These are phyloP conservation scores for Pueraria montana DNA, from an alignment of 306 rosid genomes.

Conservation along the genomic window DNA sequence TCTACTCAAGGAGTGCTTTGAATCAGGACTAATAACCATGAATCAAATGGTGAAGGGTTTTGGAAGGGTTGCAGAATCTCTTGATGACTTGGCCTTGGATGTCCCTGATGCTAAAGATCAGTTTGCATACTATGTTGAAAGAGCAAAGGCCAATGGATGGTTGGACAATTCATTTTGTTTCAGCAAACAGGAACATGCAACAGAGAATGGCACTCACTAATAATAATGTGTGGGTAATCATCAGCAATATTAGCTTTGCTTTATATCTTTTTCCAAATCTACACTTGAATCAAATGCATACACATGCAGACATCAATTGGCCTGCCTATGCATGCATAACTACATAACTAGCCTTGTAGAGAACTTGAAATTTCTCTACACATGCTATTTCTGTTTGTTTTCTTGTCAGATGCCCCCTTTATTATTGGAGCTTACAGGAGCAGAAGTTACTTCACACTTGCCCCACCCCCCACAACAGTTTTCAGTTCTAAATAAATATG, in stretches of 20 bases:
- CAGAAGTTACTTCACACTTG: not conserved
- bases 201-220: constrained; percentile 56
- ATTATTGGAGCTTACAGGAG: constrained; percentile 1
- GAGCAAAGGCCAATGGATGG: constrained; percentile 73
- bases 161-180: constrained; percentile 64
- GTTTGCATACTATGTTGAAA: constrained; percentile 55
- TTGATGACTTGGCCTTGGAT: constrained; percentile 81
- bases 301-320: constrained; percentile 20
- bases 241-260: constrained; percentile 12
- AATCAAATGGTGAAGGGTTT: constrained; percentile 78
- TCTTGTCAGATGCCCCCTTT: not conserved
- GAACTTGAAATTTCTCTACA: constrained; percentile 13
- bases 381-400: constrained; percentile 2
- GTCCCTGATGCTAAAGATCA: constrained; percentile 77
- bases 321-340: constrained; percentile 22
- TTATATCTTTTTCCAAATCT: constrained; percentile 23
- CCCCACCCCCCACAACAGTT: not conserved
- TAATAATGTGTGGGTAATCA: constrained; percentile 37
- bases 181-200: constrained; percentile 49
- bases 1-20: constrained; percentile 68
- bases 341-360: not conserved
- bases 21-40: constrained; percentile 71
- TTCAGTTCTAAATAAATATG: constrained; percentile 7
- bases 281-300: constrained; percentile 14
- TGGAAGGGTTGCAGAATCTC: constrained; percentile 70